phyloP scores from a whole-genome alignment of 805 yeast genomes.

The Starmerella bombicola region DNA sequence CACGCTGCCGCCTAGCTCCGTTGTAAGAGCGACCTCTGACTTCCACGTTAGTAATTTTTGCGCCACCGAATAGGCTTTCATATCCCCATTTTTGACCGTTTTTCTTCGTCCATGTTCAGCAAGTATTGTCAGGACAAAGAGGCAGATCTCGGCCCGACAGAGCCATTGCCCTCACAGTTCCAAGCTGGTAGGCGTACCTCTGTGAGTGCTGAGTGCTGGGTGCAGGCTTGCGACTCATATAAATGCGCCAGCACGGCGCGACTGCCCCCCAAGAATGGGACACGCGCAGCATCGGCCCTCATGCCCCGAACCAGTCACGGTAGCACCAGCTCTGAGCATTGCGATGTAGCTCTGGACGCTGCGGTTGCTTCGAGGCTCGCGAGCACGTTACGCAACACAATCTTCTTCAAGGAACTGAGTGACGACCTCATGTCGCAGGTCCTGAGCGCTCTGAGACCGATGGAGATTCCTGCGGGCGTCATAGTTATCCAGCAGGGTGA shows the following conservation, averaged over 20 bases:
- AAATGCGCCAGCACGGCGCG: constrained; percentile 1
- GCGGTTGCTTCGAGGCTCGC: constrained; percentile 8
- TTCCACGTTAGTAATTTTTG: no score
- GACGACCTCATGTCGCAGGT: constrained; percentile 64
- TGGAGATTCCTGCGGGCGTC: constrained; percentile 43
- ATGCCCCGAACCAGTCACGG: neutral
- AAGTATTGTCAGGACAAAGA: constrained; percentile 18
- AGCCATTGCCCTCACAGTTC: constrained; percentile 18
- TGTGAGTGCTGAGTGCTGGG: constrained; percentile 59
- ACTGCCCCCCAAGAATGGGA: neutral
- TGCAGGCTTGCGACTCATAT: constrained; percentile 10
- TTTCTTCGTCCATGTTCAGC: constrained; percentile 16
- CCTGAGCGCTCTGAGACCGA: constrained; percentile 71
- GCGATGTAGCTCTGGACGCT: neutral
- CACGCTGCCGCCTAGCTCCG: no score
- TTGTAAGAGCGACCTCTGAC: no score
- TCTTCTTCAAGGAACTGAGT: constrained; percentile 74
- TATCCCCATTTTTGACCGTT: no score
- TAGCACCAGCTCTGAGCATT: neutral
- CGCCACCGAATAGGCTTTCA: no score
- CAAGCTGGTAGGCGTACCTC: constrained; percentile 62
- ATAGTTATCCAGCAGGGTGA: constrained; percentile 82
- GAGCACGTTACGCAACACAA: constrained; percentile 60
- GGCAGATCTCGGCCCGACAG: constrained; percentile 6
- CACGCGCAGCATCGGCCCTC: neutral